Evolutionary conservation across 805 yeast genomes (phyloP).

Genomic region (Groenewaldozyma tartarivorans): DNA sequence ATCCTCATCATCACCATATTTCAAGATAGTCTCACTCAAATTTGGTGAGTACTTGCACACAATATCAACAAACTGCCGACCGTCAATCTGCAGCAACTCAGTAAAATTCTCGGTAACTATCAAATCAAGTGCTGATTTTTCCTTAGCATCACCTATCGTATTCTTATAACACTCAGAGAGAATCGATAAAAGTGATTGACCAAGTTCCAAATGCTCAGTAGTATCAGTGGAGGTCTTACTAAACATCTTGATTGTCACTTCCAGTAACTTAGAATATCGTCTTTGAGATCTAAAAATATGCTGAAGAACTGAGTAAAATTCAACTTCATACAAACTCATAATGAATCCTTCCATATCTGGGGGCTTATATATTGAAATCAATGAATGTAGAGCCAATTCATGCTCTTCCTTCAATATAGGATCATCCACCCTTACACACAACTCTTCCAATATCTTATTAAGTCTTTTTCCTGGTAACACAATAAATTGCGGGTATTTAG

Average conservation of each 20-base stretch:
- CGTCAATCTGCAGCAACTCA: slow-evolving; percentile 22
- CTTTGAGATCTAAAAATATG: slow-evolving; percentile 47
- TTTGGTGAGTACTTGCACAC: slow-evolving; percentile 31
- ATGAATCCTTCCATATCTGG: slow-evolving; percentile 40
- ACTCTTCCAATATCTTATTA: slow-evolving; percentile 36
- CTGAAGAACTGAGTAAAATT: slow-evolving; percentile 50
- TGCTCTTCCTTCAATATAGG: slow-evolving; percentile 42
- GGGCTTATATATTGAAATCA: slow-evolving; percentile 60
- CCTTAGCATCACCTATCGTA: slow-evolving; percentile 4
- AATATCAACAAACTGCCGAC: slow-evolving; percentile 29
- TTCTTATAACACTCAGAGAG: slow-evolving; percentile 14
- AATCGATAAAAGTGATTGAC: slow-evolving; percentile 9
- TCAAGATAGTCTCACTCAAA: slow-evolving; percentile 32
- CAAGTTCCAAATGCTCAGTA: slow-evolving; percentile 2
- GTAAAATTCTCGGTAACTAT: slow-evolving; percentile 26
- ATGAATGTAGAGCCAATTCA: slow-evolving; percentile 65
- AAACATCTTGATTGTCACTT: slow-evolving; percentile 36
- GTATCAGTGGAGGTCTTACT: slow-evolving; percentile 1
- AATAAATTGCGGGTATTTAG: slow-evolving; percentile 79
- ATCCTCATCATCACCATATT: slow-evolving; percentile 20
- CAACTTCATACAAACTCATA: slow-evolving; percentile 42
- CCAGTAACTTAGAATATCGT: slow-evolving; percentile 42
- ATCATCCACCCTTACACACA: slow-evolving; percentile 32
- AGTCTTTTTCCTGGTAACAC: slow-evolving; percentile 55
- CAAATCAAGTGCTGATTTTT: slow-evolving; percentile 19